These are phyloP conservation scores for Talaromyces ruber DNA, from an alignment of 495 filamentous ascomycete species.

Conservation along the genomic window DNA sequence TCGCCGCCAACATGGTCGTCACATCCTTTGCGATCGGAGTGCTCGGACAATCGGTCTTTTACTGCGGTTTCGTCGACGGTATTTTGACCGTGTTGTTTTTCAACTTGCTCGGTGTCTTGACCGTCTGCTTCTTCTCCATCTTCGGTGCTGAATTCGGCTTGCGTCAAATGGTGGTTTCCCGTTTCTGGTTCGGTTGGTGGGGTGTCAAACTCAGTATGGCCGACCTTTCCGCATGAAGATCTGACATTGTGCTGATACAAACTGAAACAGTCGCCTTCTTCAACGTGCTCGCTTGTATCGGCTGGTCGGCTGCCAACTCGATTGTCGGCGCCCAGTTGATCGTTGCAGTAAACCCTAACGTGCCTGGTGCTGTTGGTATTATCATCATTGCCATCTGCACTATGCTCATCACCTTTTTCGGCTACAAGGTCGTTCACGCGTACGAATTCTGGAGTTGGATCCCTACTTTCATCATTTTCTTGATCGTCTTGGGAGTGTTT, in stretches of 20 bases:
- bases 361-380: conserved; percentile 70
- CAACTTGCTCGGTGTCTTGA: conserved; percentile 65
- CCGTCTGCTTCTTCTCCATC: conserved; percentile 72
- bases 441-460: conserved; percentile 80
- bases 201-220: conserved; percentile 58
- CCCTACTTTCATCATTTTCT: conserved; percentile 67
- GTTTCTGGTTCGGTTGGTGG: conserved; percentile 73
- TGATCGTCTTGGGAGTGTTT: conserved; percentile 66
- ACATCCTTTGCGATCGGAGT: conserved; percentile 76
- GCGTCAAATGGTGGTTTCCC: conserved; percentile 78
- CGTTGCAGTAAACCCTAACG: conserved; percentile 60
- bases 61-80: conserved; percentile 67
- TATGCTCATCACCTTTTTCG: conserved; percentile 62
- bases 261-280: conserved; percentile 52
- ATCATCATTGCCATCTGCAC: conserved; percentile 67
- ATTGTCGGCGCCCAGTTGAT: conserved; percentile 81
- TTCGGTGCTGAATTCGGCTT: conserved; percentile 73
- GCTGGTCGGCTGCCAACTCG: conserved; percentile 67
- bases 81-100: conserved; percentile 70
- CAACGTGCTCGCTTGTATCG: conserved; percentile 69
- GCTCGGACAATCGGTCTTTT: conserved; percentile 57
- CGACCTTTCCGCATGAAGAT: neutral
- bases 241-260: neutral
- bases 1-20: conserved; percentile 78
- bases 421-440: conserved; percentile 71